Evolutionary conservation across 106 monocot species (phyloP).

Genomic region (Dendrobium huoshanense): DNA sequence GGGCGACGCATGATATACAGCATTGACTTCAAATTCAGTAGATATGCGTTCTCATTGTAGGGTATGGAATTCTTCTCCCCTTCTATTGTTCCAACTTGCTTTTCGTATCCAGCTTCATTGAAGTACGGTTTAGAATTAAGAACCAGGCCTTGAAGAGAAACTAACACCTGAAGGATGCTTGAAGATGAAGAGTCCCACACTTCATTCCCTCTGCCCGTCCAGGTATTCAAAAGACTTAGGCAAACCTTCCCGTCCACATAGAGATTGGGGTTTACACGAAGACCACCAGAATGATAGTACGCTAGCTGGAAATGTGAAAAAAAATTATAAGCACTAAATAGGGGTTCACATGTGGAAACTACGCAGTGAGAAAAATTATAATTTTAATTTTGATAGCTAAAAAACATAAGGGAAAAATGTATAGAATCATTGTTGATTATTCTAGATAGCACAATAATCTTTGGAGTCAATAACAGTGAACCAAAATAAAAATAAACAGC

Average conservation of each 20-base stretch:
- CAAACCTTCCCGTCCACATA: constrained; percentile 97
- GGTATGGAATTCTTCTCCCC: constrained; percentile 93
- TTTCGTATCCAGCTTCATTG: constrained; percentile 98
- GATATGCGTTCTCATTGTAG: constrained; percentile 93
- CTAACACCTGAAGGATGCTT: constrained; percentile 90
- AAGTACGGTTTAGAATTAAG: constrained; percentile 94
- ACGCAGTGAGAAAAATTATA: not conserved
- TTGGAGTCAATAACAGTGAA: too few species aligned
- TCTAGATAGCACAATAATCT: too few species aligned
- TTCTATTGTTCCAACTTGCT: constrained; percentile 86
- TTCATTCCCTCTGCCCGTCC: constrained; percentile 95
- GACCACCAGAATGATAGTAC: constrained; percentile 92
- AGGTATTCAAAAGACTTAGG: constrained; percentile 91
- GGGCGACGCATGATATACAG: constrained; percentile 74
- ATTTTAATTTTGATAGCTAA: not conserved
- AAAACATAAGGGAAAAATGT: too few species aligned
- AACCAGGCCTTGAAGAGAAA: constrained; percentile 96
- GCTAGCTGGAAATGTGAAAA: constrained; percentile 33
- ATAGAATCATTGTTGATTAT: too few species aligned
- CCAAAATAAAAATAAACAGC: too few species aligned
- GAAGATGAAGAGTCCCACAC: constrained; percentile 93
- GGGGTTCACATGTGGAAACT: too few species aligned
- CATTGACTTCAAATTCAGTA: constrained; percentile 87
- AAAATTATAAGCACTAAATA: too few species aligned
- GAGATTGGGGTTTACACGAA: constrained; percentile 90